Evolutionary conservation across 2,329 filamentous ascomycete species (phyloP), one percentile per base, ranked within the genome.

Genomic region (Thielaviopsis musarum): DNA sequence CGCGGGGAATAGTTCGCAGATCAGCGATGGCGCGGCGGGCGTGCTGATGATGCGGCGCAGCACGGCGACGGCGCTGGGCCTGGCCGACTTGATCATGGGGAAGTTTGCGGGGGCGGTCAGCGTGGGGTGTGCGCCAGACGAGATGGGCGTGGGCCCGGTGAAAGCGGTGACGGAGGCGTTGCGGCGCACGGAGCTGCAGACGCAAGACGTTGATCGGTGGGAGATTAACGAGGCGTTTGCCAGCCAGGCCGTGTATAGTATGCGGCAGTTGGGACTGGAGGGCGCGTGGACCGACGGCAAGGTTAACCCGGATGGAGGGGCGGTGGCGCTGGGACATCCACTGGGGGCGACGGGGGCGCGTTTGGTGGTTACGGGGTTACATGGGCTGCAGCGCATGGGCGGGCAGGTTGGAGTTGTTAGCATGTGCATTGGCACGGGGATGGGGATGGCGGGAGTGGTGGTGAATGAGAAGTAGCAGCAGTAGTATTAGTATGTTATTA

Each of bases 71-170:
- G 79, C 81, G 59, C 78, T 95, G 0, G 89, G 89, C 0, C 75
- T 95, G 0, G 71, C 75, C 15, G 77, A 75, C 5, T 75, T 74
- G 28, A 88, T 95, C 66, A 83, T 94, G 61, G 91, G 86, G 41
- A 89, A 87, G 70, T 96, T 91, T 75, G 87, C 90, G 0, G 84
- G 80, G 0, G 85, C 87, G 1, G 78, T 83, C 30, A 84, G 88
- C 12, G 82, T 83, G 0, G 91, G 91, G 13, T 94, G 88, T 69
- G 77, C 76, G 57, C 91, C 91, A 0, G 89, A 95, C 67, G 90
- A 95, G 77, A 96, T 97, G 91, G 91, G 91, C 48, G 77, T 96
- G 61, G 91, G 91, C 0, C 91, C 91, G 0, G 88, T 89, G 0
- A 68, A 95, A 28, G 91, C 88, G 0, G 91, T 96, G 57, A 91